phyloP scores from a whole-genome alignment of 2,329 filamentous ascomycete genomes.

The Talaromyces sp. region DNA sequence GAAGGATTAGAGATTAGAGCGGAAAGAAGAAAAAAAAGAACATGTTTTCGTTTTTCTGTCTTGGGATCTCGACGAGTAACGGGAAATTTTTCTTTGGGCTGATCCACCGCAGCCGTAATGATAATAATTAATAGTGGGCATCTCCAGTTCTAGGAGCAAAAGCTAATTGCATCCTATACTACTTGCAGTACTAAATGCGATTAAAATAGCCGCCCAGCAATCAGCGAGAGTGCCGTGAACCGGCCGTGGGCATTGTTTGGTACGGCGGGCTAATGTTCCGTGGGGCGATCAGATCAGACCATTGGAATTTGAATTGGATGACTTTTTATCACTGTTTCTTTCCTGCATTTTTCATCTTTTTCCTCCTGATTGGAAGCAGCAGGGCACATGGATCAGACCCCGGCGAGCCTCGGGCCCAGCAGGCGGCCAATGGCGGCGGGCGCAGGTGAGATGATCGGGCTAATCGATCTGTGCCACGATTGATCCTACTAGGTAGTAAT shows the following conservation, averaged over 20 bases:
- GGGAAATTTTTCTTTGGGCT: background rate
- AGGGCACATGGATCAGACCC: background rate
- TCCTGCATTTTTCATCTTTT: background rate
- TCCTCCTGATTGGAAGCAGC: background rate
- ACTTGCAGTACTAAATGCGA: too few species aligned
- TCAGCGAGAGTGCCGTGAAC: background rate
- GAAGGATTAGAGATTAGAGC: background rate
- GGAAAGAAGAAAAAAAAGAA: background rate
- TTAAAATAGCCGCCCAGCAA: too few species aligned
- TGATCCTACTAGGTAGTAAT: too few species aligned
- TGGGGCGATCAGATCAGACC: too few species aligned
- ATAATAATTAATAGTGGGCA: background rate
- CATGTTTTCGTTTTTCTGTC: slow-evolving; percentile 12
- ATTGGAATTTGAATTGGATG: too few species aligned
- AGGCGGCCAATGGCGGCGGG: background rate
- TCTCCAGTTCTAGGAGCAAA: too few species aligned
- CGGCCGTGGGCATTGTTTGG: background rate
- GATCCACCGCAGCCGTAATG: background rate
- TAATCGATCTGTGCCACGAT: background rate
- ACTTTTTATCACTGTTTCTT: too few species aligned
- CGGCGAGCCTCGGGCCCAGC: background rate
- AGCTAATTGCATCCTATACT: too few species aligned
- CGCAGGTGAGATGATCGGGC: background rate
- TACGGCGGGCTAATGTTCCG: background rate
- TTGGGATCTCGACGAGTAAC: slow-evolving; percentile 1